Percentiles rank a stretch among this genome's conserved stretches.
phyloP scores from a whole-genome alignment of 2,329 filamentous ascomycete genomes.

The Thielaviopsis populi region DNA sequence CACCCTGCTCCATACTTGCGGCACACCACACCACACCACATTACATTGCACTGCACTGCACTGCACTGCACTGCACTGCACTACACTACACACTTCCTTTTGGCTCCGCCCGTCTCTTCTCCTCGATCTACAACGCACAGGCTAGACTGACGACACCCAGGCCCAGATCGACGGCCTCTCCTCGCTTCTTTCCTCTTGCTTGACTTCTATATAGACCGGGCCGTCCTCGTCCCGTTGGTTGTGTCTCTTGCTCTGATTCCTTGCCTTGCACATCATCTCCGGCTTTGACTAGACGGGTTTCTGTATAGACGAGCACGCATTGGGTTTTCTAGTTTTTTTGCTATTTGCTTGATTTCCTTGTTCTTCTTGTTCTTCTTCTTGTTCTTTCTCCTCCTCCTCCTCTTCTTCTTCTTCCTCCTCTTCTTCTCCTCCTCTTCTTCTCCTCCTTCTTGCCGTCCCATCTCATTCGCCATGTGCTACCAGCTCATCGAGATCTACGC shows the following conservation, averaged over 20 bases:
- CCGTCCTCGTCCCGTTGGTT: background rate
- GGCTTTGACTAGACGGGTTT: background rate
- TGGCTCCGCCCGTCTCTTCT: background rate
- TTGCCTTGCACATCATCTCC: background rate
- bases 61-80: too few relatives aligned
- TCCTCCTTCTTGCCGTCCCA: background rate
- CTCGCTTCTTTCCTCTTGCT: background rate
- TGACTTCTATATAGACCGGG: background rate
- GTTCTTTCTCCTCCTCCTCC: background rate
- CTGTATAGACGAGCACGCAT: background rate
- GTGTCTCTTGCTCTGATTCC: background rate
- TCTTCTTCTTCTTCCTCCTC: background rate
- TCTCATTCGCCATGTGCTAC: slow-evolving; percentile 58
- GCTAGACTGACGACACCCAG: background rate
- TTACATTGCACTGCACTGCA: background rate
- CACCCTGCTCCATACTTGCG: background rate
- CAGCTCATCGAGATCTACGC: slow-evolving; percentile 76
- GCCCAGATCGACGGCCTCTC: background rate
- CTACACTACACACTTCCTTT: background rate
- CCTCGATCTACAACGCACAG: background rate
- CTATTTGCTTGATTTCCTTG: background rate
- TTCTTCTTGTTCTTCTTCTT: slow-evolving; percentile 11
- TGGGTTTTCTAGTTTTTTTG: background rate
- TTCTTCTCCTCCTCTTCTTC: background rate
- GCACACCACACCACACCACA: background rate